These are phyloP conservation scores for Mycena pura DNA, from an alignment of 768 basidiomycete species.

Conservation along the genomic window DNA sequence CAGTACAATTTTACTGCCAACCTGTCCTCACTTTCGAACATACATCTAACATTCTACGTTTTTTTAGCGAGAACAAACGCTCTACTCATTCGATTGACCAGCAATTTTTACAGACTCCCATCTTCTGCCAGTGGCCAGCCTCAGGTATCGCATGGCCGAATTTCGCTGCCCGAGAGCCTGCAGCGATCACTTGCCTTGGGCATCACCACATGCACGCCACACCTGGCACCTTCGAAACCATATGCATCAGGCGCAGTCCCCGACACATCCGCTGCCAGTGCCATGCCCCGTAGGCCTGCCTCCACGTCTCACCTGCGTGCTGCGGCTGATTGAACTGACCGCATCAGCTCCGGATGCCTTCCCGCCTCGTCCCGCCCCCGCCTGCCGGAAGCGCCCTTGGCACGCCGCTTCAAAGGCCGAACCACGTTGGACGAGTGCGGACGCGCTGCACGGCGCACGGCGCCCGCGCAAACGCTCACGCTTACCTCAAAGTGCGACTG, in stretches of 20 bases:
- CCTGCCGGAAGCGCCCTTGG: background rate
- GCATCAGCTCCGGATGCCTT: constrained; percentile 17
- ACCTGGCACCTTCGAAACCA: background rate
- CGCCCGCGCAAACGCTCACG: constrained; percentile 4
- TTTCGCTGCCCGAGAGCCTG: background rate
- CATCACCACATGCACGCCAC: constrained; percentile 11
- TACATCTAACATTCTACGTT: background rate
- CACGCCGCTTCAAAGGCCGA: background rate
- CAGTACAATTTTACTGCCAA: background rate
- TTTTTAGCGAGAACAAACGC: constrained; percentile 12
- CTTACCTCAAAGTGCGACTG: too few relatives aligned
- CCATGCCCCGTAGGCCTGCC: constrained; percentile 16
- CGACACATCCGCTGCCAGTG: too few relatives aligned
- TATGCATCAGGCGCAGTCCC: too few relatives aligned
- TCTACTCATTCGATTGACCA: constrained; percentile 19
- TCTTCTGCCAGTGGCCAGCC: background rate
- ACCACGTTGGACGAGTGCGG: background rate
- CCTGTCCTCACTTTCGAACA: too few relatives aligned
- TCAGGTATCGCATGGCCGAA: background rate
- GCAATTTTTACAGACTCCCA: constrained; percentile 10
- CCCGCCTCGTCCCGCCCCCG: background rate
- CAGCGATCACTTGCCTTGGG: background rate
- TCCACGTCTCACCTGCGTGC: background rate
- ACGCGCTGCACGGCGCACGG: background rate
- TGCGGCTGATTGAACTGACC: background rate